Base-by-base conservation (phyloP, 1,284 basidiomycete genomes). In the Microbotryum silenes-acaulis region DNA sequence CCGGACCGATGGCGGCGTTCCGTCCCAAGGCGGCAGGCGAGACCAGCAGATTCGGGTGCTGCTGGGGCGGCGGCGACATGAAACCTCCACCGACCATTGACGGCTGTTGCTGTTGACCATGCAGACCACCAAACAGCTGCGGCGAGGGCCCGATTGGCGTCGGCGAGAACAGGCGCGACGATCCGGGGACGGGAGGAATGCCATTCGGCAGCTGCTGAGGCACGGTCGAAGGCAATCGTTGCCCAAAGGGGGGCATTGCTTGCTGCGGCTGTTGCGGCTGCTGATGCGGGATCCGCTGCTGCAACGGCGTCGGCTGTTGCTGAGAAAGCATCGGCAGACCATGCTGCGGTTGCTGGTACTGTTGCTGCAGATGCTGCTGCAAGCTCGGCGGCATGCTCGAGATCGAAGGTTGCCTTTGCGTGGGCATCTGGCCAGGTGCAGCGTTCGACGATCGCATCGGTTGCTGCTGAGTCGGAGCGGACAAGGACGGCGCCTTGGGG, bases 161-260 rank as follows among this genome's bases (percentile, higher is more conserved):
- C 27, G 63, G 63, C 48, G 66, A 63, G 60, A 68, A 68, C 55
- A 68, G 52, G 47, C 66, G 66, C 51, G 61, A 57, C 47, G 47
- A 37, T 33, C 49, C 54, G 27, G 42, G 29, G 37, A 21, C 47
- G 4, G 51, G 6, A 2, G 25, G 8, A n/a, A 62, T 51, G 31
- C 65, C 65, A 49, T 64, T 64, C 47, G 57, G 60, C 45, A 61
- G 60, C 37, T 14, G 37, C 37, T 42, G 37, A 42, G 14, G 37
- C 37, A 42, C 14, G 12, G 37, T 16, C 18, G 60, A 59, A 4
- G 55, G 52, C 45, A 58, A 55, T 3, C 63, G 66, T 33, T 66
- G 65, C 10, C 51, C 52, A 56, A 60, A 66, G 27, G 61, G 63
- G 20, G 54, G 59, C 59, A 66, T 54, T 7, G 45, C 55, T 20